These are phyloP conservation scores for Russula emetica DNA, from an alignment of 768 basidiomycete genomes.

Conservation along the genomic window DNA sequence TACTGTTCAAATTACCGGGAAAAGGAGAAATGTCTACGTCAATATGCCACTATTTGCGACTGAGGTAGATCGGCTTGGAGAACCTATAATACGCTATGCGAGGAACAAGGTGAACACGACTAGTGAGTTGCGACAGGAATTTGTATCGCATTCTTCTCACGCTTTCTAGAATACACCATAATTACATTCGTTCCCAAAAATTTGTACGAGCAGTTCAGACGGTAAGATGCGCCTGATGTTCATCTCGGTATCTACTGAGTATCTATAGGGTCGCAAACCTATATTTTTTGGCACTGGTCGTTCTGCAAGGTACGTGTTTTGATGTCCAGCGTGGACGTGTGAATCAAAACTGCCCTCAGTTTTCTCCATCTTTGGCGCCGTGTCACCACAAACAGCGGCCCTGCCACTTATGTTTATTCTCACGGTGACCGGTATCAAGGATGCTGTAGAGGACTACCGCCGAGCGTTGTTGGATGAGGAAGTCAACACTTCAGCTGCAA, in stretches of 20 bases:
- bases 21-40: conserved; percentile 73
- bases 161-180: conserved; percentile 72
- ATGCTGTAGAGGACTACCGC: conserved; percentile 95
- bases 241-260: conserved; percentile 17
- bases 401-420: conserved; percentile 87
- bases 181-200: conserved; percentile 92
- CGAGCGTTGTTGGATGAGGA: conserved; percentile 82
- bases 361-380: conserved; percentile 88
- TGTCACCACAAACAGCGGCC: conserved; percentile 74
- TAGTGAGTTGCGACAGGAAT: conserved; percentile 51
- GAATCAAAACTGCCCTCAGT: conserved; percentile 43
- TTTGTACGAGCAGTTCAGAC: conserved; percentile 88
- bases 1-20: conserved; percentile 43
- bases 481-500: conserved; percentile 92
- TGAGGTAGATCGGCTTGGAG: conserved; percentile 67
- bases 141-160: conserved; percentile 11
- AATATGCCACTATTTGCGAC: conserved; percentile 62
- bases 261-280: conserved; percentile 74
- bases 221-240: conserved; percentile 40
- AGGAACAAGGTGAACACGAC: conserved; percentile 93
- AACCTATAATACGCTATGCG: conserved; percentile 73
- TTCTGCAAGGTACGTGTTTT: conserved; percentile 58
- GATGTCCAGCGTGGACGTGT: not conserved
- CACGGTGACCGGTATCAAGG: conserved; percentile 87
- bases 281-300: conserved; percentile 81